phyloP scores from a whole-genome alignment of 495 filamentous ascomycete species.

The Penicillium paxilli region DNA sequence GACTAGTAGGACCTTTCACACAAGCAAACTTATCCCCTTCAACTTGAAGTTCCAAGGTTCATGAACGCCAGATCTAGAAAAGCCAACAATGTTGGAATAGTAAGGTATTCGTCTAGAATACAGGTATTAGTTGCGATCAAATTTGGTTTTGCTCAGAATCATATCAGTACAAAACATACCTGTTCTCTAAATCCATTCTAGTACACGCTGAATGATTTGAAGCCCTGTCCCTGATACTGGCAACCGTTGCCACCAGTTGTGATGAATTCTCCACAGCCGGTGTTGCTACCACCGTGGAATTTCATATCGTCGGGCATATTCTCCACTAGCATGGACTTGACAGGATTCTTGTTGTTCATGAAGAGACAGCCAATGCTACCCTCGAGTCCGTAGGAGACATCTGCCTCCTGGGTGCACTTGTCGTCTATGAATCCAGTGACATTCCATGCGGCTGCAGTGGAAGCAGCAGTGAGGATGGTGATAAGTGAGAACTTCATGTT shows the following conservation, averaged over 20 bases:
- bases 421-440: constrained; percentile 5
- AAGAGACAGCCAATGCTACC: constrained; percentile 4
- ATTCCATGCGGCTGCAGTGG: constrained; percentile 6
- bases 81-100: too few species aligned
- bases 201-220: constrained; percentile 1
- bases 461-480: neutral
- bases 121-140: too few species aligned
- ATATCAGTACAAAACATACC: neutral
- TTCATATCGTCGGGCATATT: constrained; percentile 4
- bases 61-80: too few species aligned
- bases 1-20: too few species aligned
- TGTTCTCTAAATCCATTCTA: neutral
- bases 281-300: constrained; percentile 1
- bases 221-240: constrained; percentile 4
- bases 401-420: neutral
- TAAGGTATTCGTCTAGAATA: too few species aligned
- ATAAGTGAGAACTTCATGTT: constrained; percentile 1
- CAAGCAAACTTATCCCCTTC: too few species aligned
- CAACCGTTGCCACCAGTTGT: constrained; percentile 7
- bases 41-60: too few species aligned
- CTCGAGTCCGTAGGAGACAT: neutral
- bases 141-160: neutral
- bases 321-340: neutral
- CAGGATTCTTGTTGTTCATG: neutral
- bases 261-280: neutral